These are phyloP conservation scores for Nicotiana attenuata DNA, from an alignment of 257 asterid genomes.

Conservation along the genomic window DNA sequence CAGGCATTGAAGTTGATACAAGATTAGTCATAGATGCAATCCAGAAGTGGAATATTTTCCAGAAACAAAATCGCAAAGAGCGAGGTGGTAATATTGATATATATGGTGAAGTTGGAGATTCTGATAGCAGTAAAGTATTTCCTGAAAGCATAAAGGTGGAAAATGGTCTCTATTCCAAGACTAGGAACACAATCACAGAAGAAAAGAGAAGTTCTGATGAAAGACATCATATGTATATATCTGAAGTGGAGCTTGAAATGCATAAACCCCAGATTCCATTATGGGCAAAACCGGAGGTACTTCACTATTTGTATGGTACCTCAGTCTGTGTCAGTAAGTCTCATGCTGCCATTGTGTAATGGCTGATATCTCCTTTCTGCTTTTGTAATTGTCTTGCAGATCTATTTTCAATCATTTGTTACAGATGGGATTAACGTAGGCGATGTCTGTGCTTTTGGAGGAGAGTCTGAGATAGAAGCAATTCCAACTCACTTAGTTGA, in stretches of 20 bases:
- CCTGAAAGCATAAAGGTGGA: slow-evolving; percentile 48
- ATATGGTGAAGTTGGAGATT: slow-evolving; percentile 53
- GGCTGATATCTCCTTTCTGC: slow-evolving; percentile 10
- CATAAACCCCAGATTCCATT: slow-evolving; percentile 59
- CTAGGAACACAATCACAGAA: slow-evolving; percentile 15
- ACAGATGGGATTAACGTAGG: slow-evolving; percentile 28
- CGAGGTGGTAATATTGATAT: slow-evolving; percentile 50
- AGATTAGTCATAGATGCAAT: slow-evolving; percentile 57
- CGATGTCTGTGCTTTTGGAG: slow-evolving; percentile 35
- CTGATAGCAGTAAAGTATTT: slow-evolving; percentile 59
- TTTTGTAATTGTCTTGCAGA: slow-evolving; percentile 35
- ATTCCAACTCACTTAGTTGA: slow-evolving; percentile 50
- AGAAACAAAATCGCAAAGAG: slow-evolving; percentile 53
- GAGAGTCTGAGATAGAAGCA: slow-evolving; percentile 80
- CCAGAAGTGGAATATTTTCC: slow-evolving; percentile 81
- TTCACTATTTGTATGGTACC: slow-evolving; percentile 3
- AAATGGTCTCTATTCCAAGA: slow-evolving; percentile 26
- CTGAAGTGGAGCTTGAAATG: slow-evolving; percentile 86
- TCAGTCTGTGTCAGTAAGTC: not conserved
- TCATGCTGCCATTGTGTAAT: not conserved
- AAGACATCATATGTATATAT: slow-evolving; percentile 61
- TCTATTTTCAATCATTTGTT: slow-evolving; percentile 57
- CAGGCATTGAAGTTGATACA: slow-evolving; percentile 38
- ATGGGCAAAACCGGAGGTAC: slow-evolving; percentile 78
- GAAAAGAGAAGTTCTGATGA: slow-evolving; percentile 38